Evolutionary conservation across 257 asterid species (phyloP), one percentile per base, ranked within the genome.

Genomic region (Solanum chilense): DNA sequence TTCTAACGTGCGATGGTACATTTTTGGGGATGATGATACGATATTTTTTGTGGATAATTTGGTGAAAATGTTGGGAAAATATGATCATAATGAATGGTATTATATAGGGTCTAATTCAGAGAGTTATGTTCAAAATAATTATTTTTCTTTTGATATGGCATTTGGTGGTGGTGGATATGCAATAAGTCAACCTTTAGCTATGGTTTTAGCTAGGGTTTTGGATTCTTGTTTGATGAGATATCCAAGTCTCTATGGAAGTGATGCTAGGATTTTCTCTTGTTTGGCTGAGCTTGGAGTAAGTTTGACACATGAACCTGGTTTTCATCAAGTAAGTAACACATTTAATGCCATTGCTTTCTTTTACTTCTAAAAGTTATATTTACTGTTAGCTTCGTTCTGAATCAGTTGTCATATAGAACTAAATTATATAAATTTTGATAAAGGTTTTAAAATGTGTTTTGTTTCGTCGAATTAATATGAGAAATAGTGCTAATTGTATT

Each of bases 111-210:
- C 87, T 89, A 81, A 89, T 27, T 94, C 98, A 9, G 97, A 95
- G 93, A 93, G 94, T 70, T 95, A 93, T 70, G 95, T 92, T 76
- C 97, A 94, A 87, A 95, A 94, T 81, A 93, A 92, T 85, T 90
- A 93, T 78, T 93, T 92, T 86, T 91, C 89, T 15, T 95, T 95
- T 76, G 92, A 84, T 27, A 93, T 95, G 98, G 98, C 97, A 58
- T 95, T 82, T 89, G 98, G 98, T 13, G 98, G 98, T 20, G 98
- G 97, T 2, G 98, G 98, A 31, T 93, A 89, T 85, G 98, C 93
- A 9, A 85, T 95, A 60, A 95, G 98, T 87, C 93, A 92, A 2
- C 93, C 95, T 12, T 86, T 95, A 88, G 98, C 94, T 14, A 85
- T 90, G 89, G 93, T 88, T 89, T 90, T 95, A 88, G 94, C 93